Evolutionary conservation across 345 rosid species (phyloP).

Genomic region (Excoecaria agallocha): DNA sequence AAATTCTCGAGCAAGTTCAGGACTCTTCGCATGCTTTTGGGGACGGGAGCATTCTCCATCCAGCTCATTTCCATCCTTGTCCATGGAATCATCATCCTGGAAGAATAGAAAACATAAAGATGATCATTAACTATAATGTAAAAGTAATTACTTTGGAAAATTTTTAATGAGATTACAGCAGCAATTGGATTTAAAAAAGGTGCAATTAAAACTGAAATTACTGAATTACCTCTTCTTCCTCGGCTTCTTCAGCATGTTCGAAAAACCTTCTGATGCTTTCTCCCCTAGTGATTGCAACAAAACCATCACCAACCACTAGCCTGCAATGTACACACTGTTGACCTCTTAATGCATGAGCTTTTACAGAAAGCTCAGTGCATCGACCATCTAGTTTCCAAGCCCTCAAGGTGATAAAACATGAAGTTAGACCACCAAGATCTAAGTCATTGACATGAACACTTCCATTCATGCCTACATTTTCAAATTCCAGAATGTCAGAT

Average conservation of each 20-base stretch:
- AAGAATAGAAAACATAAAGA: constrained; percentile 18
- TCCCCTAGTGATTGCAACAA: constrained; percentile 76
- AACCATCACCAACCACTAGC: constrained; percentile 93
- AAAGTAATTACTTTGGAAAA: background rate
- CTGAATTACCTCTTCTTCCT: constrained; percentile 90
- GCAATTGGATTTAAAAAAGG: background rate
- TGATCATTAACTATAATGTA: background rate
- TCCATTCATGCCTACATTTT: constrained; percentile 66
- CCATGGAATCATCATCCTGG: constrained; percentile 93
- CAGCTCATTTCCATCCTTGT: constrained; percentile 91
- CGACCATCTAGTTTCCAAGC: constrained; percentile 86
- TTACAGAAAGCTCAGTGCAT: constrained; percentile 71
- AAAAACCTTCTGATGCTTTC: constrained; percentile 78
- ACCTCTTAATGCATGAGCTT: constrained; percentile 84
- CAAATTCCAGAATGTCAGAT: constrained; percentile 79
- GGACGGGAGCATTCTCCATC: constrained; percentile 98
- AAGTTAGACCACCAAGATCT: constrained; percentile 54
- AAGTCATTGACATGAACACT: constrained; percentile 66
- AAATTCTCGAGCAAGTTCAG: constrained; percentile 99
- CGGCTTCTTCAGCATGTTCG: constrained; percentile 95
- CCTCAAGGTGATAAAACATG: constrained; percentile 82
- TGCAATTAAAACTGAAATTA: background rate
- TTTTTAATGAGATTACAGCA: background rate
- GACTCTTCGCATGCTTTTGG: constrained; percentile 99
- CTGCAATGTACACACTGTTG: constrained; percentile 87